Base-by-base conservation (phyloP, 208 protist genomes). In the Leishmania tropica region DNA sequence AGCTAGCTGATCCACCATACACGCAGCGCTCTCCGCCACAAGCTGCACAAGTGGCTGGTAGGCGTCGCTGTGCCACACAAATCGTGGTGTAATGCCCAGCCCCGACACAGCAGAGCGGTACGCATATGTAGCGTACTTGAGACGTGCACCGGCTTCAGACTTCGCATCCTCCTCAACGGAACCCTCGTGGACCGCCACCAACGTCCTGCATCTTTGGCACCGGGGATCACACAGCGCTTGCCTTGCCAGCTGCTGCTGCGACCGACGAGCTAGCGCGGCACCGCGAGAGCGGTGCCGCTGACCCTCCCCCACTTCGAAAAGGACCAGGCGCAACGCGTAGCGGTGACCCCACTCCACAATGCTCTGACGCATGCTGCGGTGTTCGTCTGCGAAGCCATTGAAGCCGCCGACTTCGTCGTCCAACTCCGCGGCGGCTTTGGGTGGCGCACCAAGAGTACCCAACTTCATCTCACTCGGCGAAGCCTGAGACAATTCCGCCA, bases 311-410 rank as follows among this genome's bases (percentile, higher is more conserved):
- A 83, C 58, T 28, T 79, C 42, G 28, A 86, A 76, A 28, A 86
- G 74, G 47, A 80, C 31, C 19, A 86, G 74, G 1, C 78, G 83
- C 37, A 86, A 56, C 8, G 83, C 78, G 67, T 86, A 86, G 54
- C 83, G 78, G 10, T 51, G 65, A 37, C 62, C 31, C 83, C 83
- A 86, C 56, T 67, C 53, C 11, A 56, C 72, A 54, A 85, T 47
- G 24, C 70, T 40, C 51, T n/a, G 62, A 6, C 77, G 68, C 77
- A 85, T 58, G 37, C 3, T 48, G 51, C 6, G 60, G 21, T 42
- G 40, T 17, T 78, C 53, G 56, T 67, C 17, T 3, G 15, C 5
- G 28, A 28, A 48, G 31, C 6, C 37, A 28, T 64, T 24, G 35
- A 37, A 62, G 48, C 31, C n/a, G 24, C 40, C 51, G 10, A 19